Base-by-base conservation (phyloP, 2,329 filamentous ascomycete genomes). In the Niveomyces coronatus region DNA sequence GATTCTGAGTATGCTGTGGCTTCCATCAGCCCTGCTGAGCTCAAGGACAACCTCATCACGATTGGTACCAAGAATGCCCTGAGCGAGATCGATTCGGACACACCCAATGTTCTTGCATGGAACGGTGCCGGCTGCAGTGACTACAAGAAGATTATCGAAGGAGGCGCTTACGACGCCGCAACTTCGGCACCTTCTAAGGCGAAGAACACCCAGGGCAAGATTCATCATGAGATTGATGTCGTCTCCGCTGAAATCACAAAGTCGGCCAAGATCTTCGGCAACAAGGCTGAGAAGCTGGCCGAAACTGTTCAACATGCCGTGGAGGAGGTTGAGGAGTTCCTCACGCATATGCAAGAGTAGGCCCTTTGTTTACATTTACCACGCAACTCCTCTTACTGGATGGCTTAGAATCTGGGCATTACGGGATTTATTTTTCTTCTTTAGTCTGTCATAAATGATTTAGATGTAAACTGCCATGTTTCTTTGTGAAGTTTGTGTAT, bases 101-200 rank as follows among this genome's bases (percentile, higher is more conserved):
- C 93, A 51, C 79, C 79, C 61, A 98, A 98, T 76, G 72, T 94
- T 57, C 86, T 98, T 46, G 89, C 89, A 63, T 98, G 88, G 89
- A 98, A 98, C 76, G 91, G 93, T 60, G 93, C 87, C 67, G 91
- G 91, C 56, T 83, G 77, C 58, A 79, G 74, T 68, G 94, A 98
- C 82, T 95, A 85, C 77, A 74, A 76, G 44, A 70, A 83, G 52
- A 94, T 95, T 54, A 64, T 94, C 47, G 66, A 77, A 51, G 70
- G 77, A 51, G 84, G 85, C 54, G 69, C 76, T 54, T 89, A 88
- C 70, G 71, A 74, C 51, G 70, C 61, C 47, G 65, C 72, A 54
- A 52, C n/a, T n/a, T n/a, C n/a, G n/a, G 62, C 30, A 48, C 57
- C 24, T 49, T 43, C 62, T 32, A 58, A 62, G 19, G 63, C 84